Evolutionary conservation across 2,329 filamentous ascomycete species (phyloP), one percentile per base, ranked within the genome.

Genomic region (Epichloe scottii): DNA sequence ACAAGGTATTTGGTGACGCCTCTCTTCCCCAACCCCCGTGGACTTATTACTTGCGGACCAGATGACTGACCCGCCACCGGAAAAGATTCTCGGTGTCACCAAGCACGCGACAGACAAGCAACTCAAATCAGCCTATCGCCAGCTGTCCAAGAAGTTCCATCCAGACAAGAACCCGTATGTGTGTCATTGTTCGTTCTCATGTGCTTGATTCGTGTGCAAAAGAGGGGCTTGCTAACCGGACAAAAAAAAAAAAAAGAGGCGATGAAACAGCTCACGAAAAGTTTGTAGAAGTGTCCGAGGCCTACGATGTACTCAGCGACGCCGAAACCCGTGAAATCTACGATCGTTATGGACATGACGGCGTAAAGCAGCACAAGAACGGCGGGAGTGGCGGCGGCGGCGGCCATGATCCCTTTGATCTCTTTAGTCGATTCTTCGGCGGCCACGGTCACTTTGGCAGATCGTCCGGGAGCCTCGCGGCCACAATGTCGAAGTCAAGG

Each of bases 401-500:
- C 34, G 75, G 79, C 53, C 84, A 91, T 65, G 90, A 98, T 64
- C 90, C 93, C 19, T 97, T 97, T 65, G 93, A 98, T 67, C 75
- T 98, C 41, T 98, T 98, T 76, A 89, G 84, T 50, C 85, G 89
- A 58, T 97, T 98, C 79, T 98, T 98, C 64, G 93, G 93, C 56
- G 91, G 91, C 21, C 85, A 80, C 43, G 89, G 89, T 10, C 88
- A 93, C 68, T 94, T 87, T 56, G 85, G 85, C 72, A 63, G 85
- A 59, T 81, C 82, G 46, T 73, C 76, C 5, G 84, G 37, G 84
- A 93, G 66, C 83, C 89, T 33, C 79, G 83, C 34, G 93, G 93
- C 0, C 90, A 85, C 49, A 88, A 95, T 64, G 87, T 95, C 76
- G 90, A 97, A 71, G 81, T 95, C 51, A 81, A 85, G 54, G 78